Conservation (phyloP, 192 early-diverging fungal species). For the Coemansia sp. region DNA sequence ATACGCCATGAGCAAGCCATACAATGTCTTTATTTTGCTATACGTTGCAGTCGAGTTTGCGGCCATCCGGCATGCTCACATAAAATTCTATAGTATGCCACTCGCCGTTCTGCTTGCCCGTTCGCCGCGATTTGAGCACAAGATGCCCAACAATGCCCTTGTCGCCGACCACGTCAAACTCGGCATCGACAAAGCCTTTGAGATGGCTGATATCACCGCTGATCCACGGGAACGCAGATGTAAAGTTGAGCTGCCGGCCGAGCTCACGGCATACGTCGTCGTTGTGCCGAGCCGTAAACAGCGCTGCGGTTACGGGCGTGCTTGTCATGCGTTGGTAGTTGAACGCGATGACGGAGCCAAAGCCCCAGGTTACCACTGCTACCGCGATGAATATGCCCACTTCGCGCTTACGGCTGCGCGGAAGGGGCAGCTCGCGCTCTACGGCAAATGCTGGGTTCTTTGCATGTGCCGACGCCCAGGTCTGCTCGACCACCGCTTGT, state of each 20-base stretch:
- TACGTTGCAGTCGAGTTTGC: constrained; percentile 34
- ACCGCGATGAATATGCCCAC: constrained; percentile 41
- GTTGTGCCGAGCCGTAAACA: constrained; percentile 52
- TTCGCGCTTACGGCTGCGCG: constrained; percentile 51
- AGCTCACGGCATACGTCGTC: constrained; percentile 31
- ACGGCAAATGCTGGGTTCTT: constrained; percentile 53
- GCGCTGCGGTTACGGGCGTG: constrained; percentile 52
- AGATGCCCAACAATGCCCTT: constrained; percentile 38
- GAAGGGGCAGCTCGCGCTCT: constrained; percentile 46
- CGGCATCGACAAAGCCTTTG: constrained; percentile 52
- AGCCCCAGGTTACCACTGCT: constrained; percentile 46
- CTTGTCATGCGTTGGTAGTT: constrained; percentile 58
- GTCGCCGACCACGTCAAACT: constrained; percentile 49
- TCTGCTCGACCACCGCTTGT: constrained; percentile 10
- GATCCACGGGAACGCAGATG: constrained; percentile 54
- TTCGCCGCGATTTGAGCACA: constrained; percentile 49
- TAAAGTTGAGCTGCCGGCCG: constrained; percentile 49
- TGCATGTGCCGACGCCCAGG: constrained; percentile 43
- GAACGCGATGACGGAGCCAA: constrained; percentile 49
- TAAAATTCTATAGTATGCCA: constrained; percentile 52
- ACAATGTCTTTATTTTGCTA: background rate
- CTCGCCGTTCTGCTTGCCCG: constrained; percentile 52
- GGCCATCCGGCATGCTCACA: constrained; percentile 36
- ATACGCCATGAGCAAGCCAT: too few relatives aligned
- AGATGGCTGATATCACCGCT: constrained; percentile 54